Base-by-base conservation (phyloP, 2,329 filamentous ascomycete species). In the Fusarium xyrophilum region DNA sequence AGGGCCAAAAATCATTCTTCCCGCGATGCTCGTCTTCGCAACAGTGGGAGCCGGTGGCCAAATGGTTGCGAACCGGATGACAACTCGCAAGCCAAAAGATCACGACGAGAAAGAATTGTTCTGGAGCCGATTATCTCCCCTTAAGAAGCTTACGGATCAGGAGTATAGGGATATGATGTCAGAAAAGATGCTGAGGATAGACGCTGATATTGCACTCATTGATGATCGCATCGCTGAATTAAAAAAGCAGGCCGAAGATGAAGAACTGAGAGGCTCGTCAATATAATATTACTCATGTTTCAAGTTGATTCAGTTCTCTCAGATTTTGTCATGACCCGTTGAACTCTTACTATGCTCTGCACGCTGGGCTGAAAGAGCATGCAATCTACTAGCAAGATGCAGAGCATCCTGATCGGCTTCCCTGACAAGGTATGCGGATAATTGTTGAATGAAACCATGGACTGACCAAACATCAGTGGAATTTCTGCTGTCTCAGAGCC, bases 181-280 rank as follows among this genome's bases (percentile, higher is more conserved):
- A 32, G 91, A 94, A 76, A 93, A 90, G 78, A 79, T 93, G 40
- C 76, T 95, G 28, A 85, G 83, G 65, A 80, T 95, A 6, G 90
- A 96, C 68, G 91, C 87, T 2, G 91, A 95, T 65, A 93, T 96
- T 77, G 89, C 91, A 1, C 77, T 96, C 8, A 83, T 95, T 36
- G 91, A 96, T 73, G 92, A 95, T 56, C 88, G 88, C 73, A 92
- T 96, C 69, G 85, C 75, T 3, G 77, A 79, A 44, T 54, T 83
- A 23, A 68, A 65, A 46, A 54, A 72, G 43, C 62, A 63, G 38
- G 59, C 56, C 28, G 30, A 67, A 44, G 44, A 60, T 33, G 42
- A 67, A 44, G 42, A 56, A 47, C 48, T 35, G 30, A 56, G 66
- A 55, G 62, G 39, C 43, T 47, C 58, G 32, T 60, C 50, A 36